These are phyloP conservation scores for Cicer arietinum DNA, from an alignment of 306 rosid genomes.

Conservation along the genomic window DNA sequence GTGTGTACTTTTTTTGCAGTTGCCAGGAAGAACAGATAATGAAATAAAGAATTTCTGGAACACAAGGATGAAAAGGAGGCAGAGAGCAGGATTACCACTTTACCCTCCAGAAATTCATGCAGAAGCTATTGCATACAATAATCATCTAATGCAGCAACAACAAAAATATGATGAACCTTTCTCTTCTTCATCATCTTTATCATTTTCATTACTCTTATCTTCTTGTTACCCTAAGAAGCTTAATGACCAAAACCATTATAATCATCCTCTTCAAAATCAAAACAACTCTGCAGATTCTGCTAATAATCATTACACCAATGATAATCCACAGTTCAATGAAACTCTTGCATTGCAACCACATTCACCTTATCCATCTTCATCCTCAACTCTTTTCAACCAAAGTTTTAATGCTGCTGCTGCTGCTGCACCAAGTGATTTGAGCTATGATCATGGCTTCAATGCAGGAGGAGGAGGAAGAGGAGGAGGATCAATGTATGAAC, in stretches of 20 bases:
- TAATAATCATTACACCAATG: conserved; percentile 28
- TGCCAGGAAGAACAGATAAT: conserved; percentile 89
- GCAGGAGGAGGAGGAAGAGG: background rate
- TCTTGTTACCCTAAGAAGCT: conserved; percentile 47
- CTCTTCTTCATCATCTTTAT: conserved; percentile 43
- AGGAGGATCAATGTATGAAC: conserved; percentile 42
- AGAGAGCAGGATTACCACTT: conserved; percentile 73
- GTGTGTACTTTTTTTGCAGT: conserved; percentile 62
- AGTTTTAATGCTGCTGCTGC: conserved; percentile 10
- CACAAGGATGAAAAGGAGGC: conserved; percentile 77
- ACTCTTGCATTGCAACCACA: conserved; percentile 45
- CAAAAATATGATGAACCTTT: conserved; percentile 9
- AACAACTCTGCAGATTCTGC: conserved; percentile 29
- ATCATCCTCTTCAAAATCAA: conserved; percentile 5
- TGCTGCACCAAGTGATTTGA: conserved; percentile 31
- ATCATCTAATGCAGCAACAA: conserved; percentile 39
- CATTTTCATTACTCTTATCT: conserved; percentile 50
- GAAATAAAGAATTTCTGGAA: conserved; percentile 96
- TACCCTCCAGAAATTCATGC: conserved; percentile 64
- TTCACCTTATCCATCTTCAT: conserved; percentile 51
- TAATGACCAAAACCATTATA: conserved; percentile 38
- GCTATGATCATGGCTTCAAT: conserved; percentile 37
- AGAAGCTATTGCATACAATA: conserved; percentile 49
- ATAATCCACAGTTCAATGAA: conserved; percentile 44
- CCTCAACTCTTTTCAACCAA: conserved; percentile 49